These are phyloP conservation scores for Penicillium mononematosum DNA, from an alignment of 495 filamentous ascomycete genomes.

Conservation along the genomic window DNA sequence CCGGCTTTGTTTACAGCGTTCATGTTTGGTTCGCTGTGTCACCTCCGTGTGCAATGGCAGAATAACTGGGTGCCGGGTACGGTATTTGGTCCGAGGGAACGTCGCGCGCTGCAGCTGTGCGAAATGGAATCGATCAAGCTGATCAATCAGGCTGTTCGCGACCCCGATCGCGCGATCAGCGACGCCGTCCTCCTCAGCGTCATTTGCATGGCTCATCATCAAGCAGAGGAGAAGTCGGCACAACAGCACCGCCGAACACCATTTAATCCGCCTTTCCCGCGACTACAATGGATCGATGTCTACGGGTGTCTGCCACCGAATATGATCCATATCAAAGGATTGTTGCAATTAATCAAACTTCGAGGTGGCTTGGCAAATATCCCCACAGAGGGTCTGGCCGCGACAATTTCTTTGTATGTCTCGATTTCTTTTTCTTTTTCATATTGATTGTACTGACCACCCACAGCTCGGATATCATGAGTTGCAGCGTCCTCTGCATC, in stretches of 20 bases:
- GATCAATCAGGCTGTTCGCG: slow-evolving; percentile 36
- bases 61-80: slow-evolving; percentile 27
- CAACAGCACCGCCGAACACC: slow-evolving; percentile 25
- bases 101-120: slow-evolving; percentile 30
- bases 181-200: slow-evolving; percentile 43
- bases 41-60: slow-evolving; percentile 39
- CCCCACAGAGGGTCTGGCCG: slow-evolving; percentile 29
- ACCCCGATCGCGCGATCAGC: slow-evolving; percentile 32
- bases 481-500: slow-evolving; percentile 27
- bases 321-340: slow-evolving; percentile 37
- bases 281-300: slow-evolving; percentile 44
- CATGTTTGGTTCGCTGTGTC: slow-evolving; percentile 41
- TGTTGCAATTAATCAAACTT: slow-evolving; percentile 37
- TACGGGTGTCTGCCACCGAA: slow-evolving; percentile 42
- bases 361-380: slow-evolving; percentile 39
- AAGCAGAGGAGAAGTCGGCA: slow-evolving; percentile 19
- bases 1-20: slow-evolving; percentile 41
- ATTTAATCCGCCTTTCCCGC: slow-evolving; percentile 39
- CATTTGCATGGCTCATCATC: slow-evolving; percentile 44
- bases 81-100: slow-evolving; percentile 27
- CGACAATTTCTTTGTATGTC: slow-evolving; percentile 41
- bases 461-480: slow-evolving; percentile 39
- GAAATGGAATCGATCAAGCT: slow-evolving; percentile 41
- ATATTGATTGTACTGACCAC: slow-evolving; percentile 3
- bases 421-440: neutral